phyloP scores from a whole-genome alignment of 2,329 filamentous ascomycete genomes.

The Neoascochyta sp. region DNA sequence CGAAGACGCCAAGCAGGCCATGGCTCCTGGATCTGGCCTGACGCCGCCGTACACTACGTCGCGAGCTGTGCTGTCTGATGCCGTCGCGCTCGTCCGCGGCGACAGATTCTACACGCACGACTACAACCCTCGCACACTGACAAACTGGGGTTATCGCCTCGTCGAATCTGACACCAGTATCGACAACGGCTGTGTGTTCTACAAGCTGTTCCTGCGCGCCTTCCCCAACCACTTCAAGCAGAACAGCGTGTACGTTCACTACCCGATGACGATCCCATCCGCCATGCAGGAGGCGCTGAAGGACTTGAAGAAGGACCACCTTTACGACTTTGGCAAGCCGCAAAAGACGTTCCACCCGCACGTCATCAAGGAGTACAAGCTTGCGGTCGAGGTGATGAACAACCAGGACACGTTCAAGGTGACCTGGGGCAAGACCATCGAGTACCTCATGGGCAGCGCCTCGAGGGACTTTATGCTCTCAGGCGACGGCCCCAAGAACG shows the following conservation, averaged over 20 bases:
- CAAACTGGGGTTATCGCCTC: constrained; percentile 80
- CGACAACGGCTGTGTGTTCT: constrained; percentile 79
- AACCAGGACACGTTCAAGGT: constrained; percentile 61
- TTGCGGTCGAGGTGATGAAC: constrained; percentile 59
- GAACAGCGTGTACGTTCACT: constrained; percentile 79
- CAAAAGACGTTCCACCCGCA: constrained; percentile 45
- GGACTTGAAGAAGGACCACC: constrained; percentile 60
- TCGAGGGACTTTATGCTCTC: constrained; percentile 56
- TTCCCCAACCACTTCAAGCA: constrained; percentile 76
- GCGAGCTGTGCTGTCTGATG: constrained; percentile 71
- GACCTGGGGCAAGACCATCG: constrained; percentile 61
- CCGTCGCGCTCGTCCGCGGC: constrained; percentile 72
- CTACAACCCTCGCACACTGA: constrained; percentile 66
- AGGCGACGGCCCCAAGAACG: constrained; percentile 33
- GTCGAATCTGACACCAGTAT: constrained; percentile 68
- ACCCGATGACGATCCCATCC: constrained; percentile 66
- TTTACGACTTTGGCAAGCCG: constrained; percentile 68
- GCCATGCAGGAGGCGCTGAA: constrained; percentile 71
- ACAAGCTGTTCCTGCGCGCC: constrained; percentile 75
- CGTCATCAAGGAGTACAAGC: constrained; percentile 59
- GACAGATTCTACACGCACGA: constrained; percentile 78
- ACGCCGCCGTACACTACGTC: constrained; percentile 73
- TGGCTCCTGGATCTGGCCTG: constrained; percentile 66
- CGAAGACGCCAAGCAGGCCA: constrained; percentile 70
- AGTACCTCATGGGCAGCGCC: constrained; percentile 58